Evolutionary conservation across 2,329 filamentous ascomycete genomes (phyloP), one percentile per base, ranked within the genome.

Genomic region (Zymoseptoria crescenta): DNA sequence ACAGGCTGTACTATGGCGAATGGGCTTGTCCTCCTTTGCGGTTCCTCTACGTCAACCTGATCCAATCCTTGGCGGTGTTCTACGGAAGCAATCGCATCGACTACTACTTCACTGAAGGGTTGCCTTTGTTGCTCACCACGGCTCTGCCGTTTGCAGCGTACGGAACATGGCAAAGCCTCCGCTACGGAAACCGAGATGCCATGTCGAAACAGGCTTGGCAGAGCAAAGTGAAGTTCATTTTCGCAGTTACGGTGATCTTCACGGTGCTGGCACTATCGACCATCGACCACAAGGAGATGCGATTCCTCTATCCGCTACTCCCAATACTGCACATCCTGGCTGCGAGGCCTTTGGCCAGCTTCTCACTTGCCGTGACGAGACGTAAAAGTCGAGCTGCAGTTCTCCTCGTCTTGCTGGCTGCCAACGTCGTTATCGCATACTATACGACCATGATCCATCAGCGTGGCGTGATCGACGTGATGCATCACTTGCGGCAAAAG

Each of bases 251-350:
- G 29, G 78, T 83, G 7, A 79, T 87, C 49, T 63, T 86, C 57
- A 88, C 87, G 59, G 75, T 88, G 8, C 71, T 76, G 1, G 73
- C 79, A 1, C 81, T 97, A 35, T 96, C 90, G 1, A 70, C 89
- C 52, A 89, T 97, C 65, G 86, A 91, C 1, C 94, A 99, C 77
- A 99, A 99, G 74, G 94, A 99, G 79, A 89, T 96, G 67, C 90
- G 94, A 69, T 99, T 99, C 77, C 89, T 97, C 65, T 96, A 96
- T 69, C 93, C 94, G 1, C 81, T 99, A 19, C 81, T 97, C 1
- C 93, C 94, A 1, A 81, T 87, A n/a, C 81, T 99, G 6, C 90
- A 94, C 71, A 77, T 96, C 62, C 78, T 97, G 48, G 84, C 89
- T 1, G 90, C 91, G 0, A 82, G 84, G 0, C 80, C 85, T 2